Conservation (phyloP, 1,139 yeast species). For the Suhomyces maxii region DNA sequence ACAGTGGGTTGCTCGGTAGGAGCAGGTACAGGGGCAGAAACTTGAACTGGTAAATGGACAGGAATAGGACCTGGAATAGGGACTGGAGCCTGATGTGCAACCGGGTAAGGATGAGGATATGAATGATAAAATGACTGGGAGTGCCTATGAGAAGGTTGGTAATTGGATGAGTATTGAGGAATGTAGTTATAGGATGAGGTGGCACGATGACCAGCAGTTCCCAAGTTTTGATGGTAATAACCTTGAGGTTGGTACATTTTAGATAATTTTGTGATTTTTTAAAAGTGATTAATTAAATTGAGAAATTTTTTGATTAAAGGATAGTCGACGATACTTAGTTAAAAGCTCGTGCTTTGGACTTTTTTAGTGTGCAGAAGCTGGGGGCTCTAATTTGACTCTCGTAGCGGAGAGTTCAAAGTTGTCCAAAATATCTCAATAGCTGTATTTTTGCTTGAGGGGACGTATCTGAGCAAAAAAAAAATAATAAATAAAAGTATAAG, state of each 20-base stretch:
- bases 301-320: constrained; percentile 19
- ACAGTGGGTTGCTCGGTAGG: constrained; percentile 25
- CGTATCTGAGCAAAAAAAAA: too few species aligned
- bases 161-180: constrained; percentile 17
- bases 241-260: constrained; percentile 21
- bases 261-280: neutral
- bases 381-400: neutral
- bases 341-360: constrained; percentile 10
- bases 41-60: constrained; percentile 7
- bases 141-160: constrained; percentile 12
- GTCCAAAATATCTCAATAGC: too few species aligned
- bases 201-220: constrained; percentile 43
- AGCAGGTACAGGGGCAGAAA: constrained; percentile 11
- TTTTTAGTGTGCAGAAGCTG: neutral
- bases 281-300: neutral
- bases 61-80: constrained; percentile 12
- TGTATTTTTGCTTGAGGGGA: too few species aligned
- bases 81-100: constrained; percentile 13
- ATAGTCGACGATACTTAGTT: constrained; percentile 25
- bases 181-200: constrained; percentile 30
- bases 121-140: constrained; percentile 15
- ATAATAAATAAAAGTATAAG: too few species aligned
- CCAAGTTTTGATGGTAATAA: constrained; percentile 30
- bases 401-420: too few species aligned
- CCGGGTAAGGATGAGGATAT: constrained; percentile 13